phyloP scores from a whole-genome alignment of 179 eudicot genomes.

The Camellia oleifera region DNA sequence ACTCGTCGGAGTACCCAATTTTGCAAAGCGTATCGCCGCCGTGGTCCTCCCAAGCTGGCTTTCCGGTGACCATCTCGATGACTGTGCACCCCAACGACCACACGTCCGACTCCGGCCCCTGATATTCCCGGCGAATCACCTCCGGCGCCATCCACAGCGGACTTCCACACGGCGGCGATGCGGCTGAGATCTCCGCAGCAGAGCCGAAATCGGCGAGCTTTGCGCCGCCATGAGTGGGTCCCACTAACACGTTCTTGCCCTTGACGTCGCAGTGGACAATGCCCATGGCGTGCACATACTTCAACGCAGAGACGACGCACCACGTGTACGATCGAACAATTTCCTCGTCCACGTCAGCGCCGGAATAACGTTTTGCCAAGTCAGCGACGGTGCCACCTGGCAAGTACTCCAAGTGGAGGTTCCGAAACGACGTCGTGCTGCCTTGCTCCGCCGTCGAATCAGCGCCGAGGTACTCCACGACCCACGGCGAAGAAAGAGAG shows the following conservation, averaged over 20 bases:
- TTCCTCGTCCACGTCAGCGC: constrained; percentile 34
- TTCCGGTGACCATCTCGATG: constrained; percentile 81
- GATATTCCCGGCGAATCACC: constrained; percentile 68
- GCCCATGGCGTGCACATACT: constrained; percentile 45
- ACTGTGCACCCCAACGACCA: constrained; percentile 88
- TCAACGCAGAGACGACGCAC: constrained; percentile 58
- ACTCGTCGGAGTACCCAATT: constrained; percentile 56
- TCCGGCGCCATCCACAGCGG: constrained; percentile 97
- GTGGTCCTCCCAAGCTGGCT: constrained; percentile 64
- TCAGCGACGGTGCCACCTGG: constrained; percentile 61
- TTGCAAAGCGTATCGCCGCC: constrained; percentile 48
- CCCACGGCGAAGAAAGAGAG: constrained; percentile 38
- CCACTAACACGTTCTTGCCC: constrained; percentile 59
- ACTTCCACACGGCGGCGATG: constrained; percentile 57
- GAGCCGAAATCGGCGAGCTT: constrained; percentile 84
- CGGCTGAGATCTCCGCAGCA: constrained; percentile 22
- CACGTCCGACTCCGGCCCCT: constrained; percentile 63
- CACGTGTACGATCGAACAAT: constrained; percentile 42
- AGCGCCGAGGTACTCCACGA: constrained; percentile 35
- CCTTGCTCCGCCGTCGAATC: constrained; percentile 25
- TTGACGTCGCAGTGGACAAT: constrained; percentile 82
- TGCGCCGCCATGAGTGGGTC: constrained; percentile 29
- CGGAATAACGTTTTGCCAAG: constrained; percentile 22
- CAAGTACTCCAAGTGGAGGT: constrained; percentile 61
- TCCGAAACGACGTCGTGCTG: constrained; percentile 23